Evolutionary conservation across 2,329 filamentous ascomycete species (phyloP), one percentile per base, ranked within the genome.

Genomic region (Botryotinia narcissicola): DNA sequence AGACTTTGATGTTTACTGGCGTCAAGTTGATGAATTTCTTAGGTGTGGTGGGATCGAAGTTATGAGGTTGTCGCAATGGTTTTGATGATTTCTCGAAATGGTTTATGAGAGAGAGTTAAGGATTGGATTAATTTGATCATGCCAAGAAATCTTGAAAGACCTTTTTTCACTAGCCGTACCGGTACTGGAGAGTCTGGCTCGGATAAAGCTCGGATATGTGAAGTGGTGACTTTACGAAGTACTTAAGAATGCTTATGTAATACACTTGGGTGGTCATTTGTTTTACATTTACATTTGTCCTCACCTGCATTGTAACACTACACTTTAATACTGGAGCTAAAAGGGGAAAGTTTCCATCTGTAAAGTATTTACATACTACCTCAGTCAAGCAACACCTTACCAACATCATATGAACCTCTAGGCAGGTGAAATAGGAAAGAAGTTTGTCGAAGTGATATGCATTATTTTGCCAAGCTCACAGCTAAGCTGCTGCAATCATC

Each of bases 401-500:
- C 35, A 57, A 40, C 42, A 57, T 44, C 16, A 32, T 57, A 12
- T 69, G 48, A 69, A 57, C 37, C 51, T 68, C 66, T 32, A 57
- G 35, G 66, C 51, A 57, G 66, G 66, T 69, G 66, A 57, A n/a
- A 32, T 37, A 32, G 10, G 22, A 35, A 68, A 63, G 12, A 35
- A 54, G 25, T 35, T n/a, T 57, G 25, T 57, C 18, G 10, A 57
- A 57, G 48, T 57, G n/a, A 57, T 25, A 69, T 69, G 66, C 48
- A 37, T 57, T 69, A 57, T 42, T 51, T 51, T 40, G n/a, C 37
- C 6, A 42, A 32, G 35, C 44, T 51, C 35, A 48, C 42, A 70
- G 40, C 44, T 48, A 44, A 73, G 57, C 66, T 51, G 14, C 57
- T 71, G 74, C 75, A 70, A 72, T 66, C 67, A 51, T 62, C 61